Percentiles rank a stretch among this genome's conserved stretches.
These are phyloP conservation scores for Pseudoneurospora amorphoporcata DNA, from an alignment of 495 filamentous ascomycete genomes.

Conservation along the genomic window DNA sequence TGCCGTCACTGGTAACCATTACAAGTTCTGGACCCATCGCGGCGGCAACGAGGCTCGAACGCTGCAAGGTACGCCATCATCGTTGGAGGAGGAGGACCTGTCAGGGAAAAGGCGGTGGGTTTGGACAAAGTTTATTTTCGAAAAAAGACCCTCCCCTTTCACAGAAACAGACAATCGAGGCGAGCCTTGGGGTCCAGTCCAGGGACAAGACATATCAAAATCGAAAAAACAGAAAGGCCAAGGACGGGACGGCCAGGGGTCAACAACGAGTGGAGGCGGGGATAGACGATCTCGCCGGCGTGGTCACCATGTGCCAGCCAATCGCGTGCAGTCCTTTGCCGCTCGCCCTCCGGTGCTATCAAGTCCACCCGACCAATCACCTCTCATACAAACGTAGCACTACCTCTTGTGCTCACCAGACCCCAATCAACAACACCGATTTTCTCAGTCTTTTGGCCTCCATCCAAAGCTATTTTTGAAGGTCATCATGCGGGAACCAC, in stretches of 20 bases:
- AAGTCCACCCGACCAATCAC: constrained; percentile 15
- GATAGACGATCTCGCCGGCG: not conserved
- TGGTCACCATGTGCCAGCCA: constrained; percentile 12
- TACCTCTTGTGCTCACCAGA: not conserved
- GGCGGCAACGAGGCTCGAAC: not conserved
- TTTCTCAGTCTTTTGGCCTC: constrained; percentile 5
- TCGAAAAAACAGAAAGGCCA: not conserved
- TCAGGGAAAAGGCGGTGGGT: not conserved
- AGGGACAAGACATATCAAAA: not conserved
- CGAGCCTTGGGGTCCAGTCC: not conserved
- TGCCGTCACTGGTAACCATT: not conserved
- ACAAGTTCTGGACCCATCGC: not conserved
- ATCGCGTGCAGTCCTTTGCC: constrained; percentile 14
- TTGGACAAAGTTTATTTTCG: not conserved
- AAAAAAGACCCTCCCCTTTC: not conserved
- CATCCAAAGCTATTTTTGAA: constrained; percentile 20
- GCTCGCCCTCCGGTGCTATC: constrained; percentile 12
- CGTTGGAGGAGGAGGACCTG: not conserved
- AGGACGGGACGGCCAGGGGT: not conserved
- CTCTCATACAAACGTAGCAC: not conserved
- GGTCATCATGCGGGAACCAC: constrained; percentile 25
- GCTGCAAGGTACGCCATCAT: not conserved
- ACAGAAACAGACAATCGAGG: not conserved
- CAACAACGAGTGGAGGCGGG: not conserved
- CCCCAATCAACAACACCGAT: not conserved